Percentiles rank a stretch among this genome's conserved stretches.
Evolutionary conservation across 2,329 filamentous ascomycete species (phyloP).

Genomic region (Fusarium tanahbumbuense): DNA sequence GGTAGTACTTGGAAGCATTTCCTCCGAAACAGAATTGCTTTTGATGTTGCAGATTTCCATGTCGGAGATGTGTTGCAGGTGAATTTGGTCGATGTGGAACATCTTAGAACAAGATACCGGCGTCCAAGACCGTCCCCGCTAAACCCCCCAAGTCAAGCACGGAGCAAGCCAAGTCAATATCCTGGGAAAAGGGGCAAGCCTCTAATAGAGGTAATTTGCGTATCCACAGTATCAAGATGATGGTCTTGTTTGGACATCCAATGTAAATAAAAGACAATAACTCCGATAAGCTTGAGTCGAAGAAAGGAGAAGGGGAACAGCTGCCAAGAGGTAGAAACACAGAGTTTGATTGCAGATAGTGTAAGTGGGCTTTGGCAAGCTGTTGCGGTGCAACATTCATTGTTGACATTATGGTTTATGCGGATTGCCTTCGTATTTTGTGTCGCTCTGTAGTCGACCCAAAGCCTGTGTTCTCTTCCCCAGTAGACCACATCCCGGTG

Average conservation of each 20-base stretch:
- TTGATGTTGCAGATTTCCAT: conserved; percentile 6
- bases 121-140: conserved; percentile 27
- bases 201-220: conserved; percentile 44
- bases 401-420: background rate
- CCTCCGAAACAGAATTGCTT: conserved; percentile 2
- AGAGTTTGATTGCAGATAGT: conserved; percentile 30
- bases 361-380: conserved; percentile 21
- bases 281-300: conserved; percentile 6
- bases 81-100: background rate
- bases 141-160: conserved; percentile 32
- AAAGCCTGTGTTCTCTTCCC: background rate
- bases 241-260: conserved; percentile 21
- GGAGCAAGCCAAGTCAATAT: conserved; percentile 33
- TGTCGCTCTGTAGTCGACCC: background rate
- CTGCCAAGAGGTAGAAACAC: conserved; percentile 28
- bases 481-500: background rate
- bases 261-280: conserved; percentile 22
- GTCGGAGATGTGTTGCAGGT: conserved; percentile 13
- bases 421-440: conserved; percentile 5
- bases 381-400: conserved; percentile 16
- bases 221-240: conserved; percentile 46
- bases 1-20: background rate
- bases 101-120: conserved; percentile 13
- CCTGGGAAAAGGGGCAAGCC: conserved; percentile 41
- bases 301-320: conserved; percentile 13